phyloP scores from a whole-genome alignment of 805 yeast species.

The Candida taoyuanica region DNA sequence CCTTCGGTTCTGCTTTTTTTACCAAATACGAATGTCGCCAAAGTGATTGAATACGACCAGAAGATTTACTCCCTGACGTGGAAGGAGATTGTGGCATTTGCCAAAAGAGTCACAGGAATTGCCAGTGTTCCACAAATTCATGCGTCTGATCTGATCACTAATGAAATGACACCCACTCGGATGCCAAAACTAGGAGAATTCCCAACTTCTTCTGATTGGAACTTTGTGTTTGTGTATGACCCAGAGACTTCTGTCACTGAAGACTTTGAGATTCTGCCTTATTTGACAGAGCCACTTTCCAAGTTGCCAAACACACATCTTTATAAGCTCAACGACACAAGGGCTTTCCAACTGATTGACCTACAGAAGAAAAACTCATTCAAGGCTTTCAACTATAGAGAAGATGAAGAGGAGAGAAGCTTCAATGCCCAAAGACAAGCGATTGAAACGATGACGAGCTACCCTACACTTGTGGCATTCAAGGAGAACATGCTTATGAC shows the following conservation, averaged over 20 bases:
- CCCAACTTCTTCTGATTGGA: slow-evolving; percentile 36
- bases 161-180: slow-evolving; percentile 15
- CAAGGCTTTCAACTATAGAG: slow-evolving; percentile 40
- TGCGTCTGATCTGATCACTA: slow-evolving; percentile 19
- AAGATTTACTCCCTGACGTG: slow-evolving; percentile 19
- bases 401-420: slow-evolving; percentile 28
- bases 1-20: slow-evolving; percentile 51
- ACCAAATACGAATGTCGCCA: slow-evolving; percentile 42
- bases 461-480: slow-evolving; percentile 59
- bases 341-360: slow-evolving; percentile 33
- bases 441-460: slow-evolving; percentile 50
- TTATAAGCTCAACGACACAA: slow-evolving; percentile 45
- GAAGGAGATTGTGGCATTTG: slow-evolving; percentile 38
- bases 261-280: slow-evolving; percentile 57
- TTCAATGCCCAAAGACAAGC: slow-evolving; percentile 44
- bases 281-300: slow-evolving; percentile 56
- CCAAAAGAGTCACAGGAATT: slow-evolving; percentile 43
- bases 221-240: slow-evolving; percentile 52
- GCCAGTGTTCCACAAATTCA: slow-evolving; percentile 33
- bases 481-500: slow-evolving; percentile 53
- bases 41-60: slow-evolving; percentile 33
- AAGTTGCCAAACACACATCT: slow-evolving; percentile 52
- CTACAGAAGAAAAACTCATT: slow-evolving; percentile 34
- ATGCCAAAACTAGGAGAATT: slow-evolving; percentile 3
- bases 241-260: slow-evolving; percentile 48